phyloP scores from a whole-genome alignment of 257 asterid genomes.

The Lithospermum erythrorhizon region DNA sequence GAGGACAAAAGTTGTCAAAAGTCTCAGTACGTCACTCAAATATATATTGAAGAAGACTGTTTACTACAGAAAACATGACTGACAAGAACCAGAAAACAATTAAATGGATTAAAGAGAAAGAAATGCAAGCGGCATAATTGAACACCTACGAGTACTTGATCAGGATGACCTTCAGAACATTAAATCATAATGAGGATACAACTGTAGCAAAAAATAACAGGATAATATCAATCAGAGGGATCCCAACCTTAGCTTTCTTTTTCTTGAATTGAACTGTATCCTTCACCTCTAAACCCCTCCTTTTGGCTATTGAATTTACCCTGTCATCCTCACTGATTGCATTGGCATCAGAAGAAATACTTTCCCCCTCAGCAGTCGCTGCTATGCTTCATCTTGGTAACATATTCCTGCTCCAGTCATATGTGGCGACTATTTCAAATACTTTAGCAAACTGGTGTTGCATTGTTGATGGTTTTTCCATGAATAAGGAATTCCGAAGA shows the following conservation, averaged over 20 bases:
- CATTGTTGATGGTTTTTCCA: slow-evolving; percentile 66
- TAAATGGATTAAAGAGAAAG: no score
- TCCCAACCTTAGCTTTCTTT: slow-evolving; percentile 26
- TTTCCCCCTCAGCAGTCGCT: slow-evolving; percentile 28
- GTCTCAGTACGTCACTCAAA: no score
- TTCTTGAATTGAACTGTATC: slow-evolving; percentile 25
- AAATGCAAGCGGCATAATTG: no score
- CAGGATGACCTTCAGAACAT: no score
- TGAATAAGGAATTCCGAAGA: slow-evolving; percentile 71
- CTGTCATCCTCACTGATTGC: slow-evolving; percentile 21
- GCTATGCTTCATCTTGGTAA: slow-evolving; percentile 28
- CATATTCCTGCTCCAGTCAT: slow-evolving; percentile 57
- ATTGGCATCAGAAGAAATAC: slow-evolving; percentile 37
- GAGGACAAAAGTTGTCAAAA: no score
- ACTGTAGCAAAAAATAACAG: background rate
- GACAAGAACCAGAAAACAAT: no score
- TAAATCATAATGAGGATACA: background rate
- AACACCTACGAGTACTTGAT: no score
- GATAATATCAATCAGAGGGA: background rate
- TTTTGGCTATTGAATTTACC: slow-evolving; percentile 15
- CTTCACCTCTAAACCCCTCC: slow-evolving; percentile 18
- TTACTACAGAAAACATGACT: no score
- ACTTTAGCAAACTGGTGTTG: slow-evolving; percentile 58
- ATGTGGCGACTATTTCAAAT: slow-evolving; percentile 59
- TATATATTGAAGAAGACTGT: no score